Evolutionary conservation across 805 yeast species (phyloP), one percentile per base, ranked within the genome.

Genomic region (Candida verbasci): DNA sequence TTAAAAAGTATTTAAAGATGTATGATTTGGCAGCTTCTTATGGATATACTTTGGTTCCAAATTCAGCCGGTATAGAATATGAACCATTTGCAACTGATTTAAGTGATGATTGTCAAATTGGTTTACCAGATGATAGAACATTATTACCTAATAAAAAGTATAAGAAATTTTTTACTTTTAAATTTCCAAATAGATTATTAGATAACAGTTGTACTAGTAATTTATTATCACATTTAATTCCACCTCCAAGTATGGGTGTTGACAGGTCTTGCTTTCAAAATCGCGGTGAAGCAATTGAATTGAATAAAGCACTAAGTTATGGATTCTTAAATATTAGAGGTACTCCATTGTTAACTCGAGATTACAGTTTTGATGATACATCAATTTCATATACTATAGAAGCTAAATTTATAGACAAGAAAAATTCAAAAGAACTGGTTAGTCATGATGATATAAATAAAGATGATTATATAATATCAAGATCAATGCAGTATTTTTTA

Each of bases 11-110:
- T 42, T 49, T 78, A 33, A 69, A 76, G 44, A 78, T 76, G 82
- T 73, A 76, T 34, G 84, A 78, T 48, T 47, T 78, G 30, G 70
- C 73, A 50, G 83, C 83, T 1, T 72, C 80, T 7, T 72, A 68
- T 45, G 72, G 75, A 0, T 69, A 71, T 39, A 51, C 59, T 1
- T 65, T 68, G 25, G 67, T 76, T 12, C 76, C 80, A 2, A 68
- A 71, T 45, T 65, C 76, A 24, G 79, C 78, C 14, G 71, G 76
- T 0, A 53, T 69, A 9, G 65, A 67, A 34, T 69, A 72, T 43
- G 66, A 56, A 22, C 61, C 70, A 1, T 70, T 63, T 23, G 58
- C 70, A 9, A 49, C 43, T 6, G 84, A 77, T 49, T 30, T 42
- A 9, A 48, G 44, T 31, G 82, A 78, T 46, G 72, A 74, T 3